Conservation (phyloP, 495 filamentous ascomycete species). For the Trichoderma orchidacearum region DNA sequence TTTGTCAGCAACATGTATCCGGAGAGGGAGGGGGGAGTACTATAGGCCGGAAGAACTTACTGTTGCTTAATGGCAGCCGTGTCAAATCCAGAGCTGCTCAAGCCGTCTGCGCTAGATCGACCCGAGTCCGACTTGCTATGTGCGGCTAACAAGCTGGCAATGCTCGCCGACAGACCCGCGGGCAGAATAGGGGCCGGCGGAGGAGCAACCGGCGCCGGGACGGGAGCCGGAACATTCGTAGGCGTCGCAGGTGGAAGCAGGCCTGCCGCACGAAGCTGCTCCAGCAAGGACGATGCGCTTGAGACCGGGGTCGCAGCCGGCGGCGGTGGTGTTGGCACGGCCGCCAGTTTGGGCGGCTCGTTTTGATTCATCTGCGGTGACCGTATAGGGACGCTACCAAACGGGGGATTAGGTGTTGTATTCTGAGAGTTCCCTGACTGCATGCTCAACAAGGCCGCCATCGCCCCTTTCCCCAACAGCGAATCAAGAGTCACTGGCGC, state of each 20-base stretch:
- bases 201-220: conserved; percentile 14
- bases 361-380: conserved; percentile 18
- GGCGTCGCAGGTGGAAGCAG: conserved; percentile 17
- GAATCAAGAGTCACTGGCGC: conserved; percentile 31
- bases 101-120: not conserved
- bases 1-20: conserved; percentile 13
- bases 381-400: conserved; percentile 17
- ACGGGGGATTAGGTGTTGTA: conserved; percentile 22
- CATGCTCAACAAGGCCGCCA: conserved; percentile 33
- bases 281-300: conserved; percentile 22
- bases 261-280: conserved; percentile 24
- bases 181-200: not conserved
- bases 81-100: conserved; percentile 35
- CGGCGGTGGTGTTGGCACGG: conserved; percentile 13
- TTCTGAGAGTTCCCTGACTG: conserved; percentile 31
- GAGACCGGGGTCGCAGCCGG: conserved; percentile 14
- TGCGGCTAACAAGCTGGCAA: conserved; percentile 4
- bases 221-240: conserved; percentile 18
- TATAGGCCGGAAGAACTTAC: conserved; percentile 38
- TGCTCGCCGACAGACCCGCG: not conserved
- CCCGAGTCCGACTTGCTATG: not conserved
- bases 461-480: conserved; percentile 36
- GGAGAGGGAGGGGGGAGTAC: not conserved
- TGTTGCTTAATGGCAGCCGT: conserved; percentile 59
- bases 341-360: conserved; percentile 3